Percentiles rank a stretch among this genome's conserved stretches.
phyloP scores from a whole-genome alignment of 441 rosid genomes.

The Erodium moschatum region DNA sequence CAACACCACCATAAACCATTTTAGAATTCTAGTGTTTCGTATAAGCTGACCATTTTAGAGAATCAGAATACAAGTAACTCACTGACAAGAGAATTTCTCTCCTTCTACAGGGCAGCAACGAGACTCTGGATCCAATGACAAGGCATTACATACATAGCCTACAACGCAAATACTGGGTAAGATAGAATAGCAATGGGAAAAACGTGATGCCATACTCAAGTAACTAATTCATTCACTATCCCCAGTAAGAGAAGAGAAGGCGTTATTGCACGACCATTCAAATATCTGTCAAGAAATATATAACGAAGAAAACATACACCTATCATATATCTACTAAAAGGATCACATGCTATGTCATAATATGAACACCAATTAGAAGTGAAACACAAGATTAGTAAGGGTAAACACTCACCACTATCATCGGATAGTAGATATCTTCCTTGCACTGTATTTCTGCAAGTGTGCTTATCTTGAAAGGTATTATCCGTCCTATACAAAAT shows the following conservation, averaged over 20 bases:
- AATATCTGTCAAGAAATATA: not conserved
- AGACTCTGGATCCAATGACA: slow-evolving; percentile 63
- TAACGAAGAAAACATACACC: not conserved
- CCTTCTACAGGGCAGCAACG: slow-evolving; percentile 80
- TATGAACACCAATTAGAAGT: not conserved
- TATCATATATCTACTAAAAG: not conserved
- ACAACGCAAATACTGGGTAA: slow-evolving; percentile 16
- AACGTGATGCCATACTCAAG: not conserved
- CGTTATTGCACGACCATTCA: not conserved
- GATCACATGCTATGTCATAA: not conserved
- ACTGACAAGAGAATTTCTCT: slow-evolving; percentile 88
- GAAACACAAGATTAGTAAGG: not conserved
- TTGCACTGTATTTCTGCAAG: slow-evolving; percentile 75
- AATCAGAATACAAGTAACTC: slow-evolving; percentile 34
- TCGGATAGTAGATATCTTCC: slow-evolving; percentile 80
- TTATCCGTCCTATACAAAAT: slow-evolving; percentile 43
- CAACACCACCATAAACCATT: slow-evolving; percentile 17
- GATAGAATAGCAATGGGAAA: slow-evolving; percentile 9
- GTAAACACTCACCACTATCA: slow-evolving; percentile 50
- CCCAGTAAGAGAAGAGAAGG: not conserved
- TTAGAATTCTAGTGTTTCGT: slow-evolving; percentile 11
- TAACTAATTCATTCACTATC: not conserved
- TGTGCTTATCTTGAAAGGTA: slow-evolving; percentile 40
- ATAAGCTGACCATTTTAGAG: slow-evolving; percentile 18
- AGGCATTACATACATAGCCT: slow-evolving; percentile 85